Evolutionary conservation across 495 filamentous ascomycete genomes (phyloP).

Genomic region (Talaromyces trachyspermus): DNA sequence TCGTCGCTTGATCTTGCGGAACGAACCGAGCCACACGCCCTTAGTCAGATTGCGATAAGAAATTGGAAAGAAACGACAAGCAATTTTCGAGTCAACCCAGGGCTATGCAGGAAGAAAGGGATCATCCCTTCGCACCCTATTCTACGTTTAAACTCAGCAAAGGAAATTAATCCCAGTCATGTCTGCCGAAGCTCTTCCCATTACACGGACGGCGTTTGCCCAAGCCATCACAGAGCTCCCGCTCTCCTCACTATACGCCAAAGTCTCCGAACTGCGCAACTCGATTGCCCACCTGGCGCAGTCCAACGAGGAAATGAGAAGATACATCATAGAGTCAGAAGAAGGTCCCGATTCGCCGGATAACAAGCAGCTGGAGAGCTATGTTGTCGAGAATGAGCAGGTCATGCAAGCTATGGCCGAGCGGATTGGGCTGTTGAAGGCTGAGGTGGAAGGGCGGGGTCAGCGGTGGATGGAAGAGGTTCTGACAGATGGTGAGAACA

Average conservation of each 20-base stretch:
- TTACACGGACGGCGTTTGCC: constrained; percentile 42
- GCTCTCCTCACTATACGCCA: constrained; percentile 63
- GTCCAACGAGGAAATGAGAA: constrained; percentile 66
- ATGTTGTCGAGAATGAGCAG: constrained; percentile 59
- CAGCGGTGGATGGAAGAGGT: constrained; percentile 57
- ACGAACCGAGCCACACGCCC: too few relatives aligned
- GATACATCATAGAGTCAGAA: constrained; percentile 44
- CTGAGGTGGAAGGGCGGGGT: constrained; percentile 71
- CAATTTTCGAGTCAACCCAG: too few relatives aligned
- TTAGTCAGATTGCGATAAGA: too few relatives aligned
- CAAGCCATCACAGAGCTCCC: constrained; percentile 67
- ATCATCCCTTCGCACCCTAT: too few relatives aligned
- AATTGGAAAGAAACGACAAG: too few relatives aligned
- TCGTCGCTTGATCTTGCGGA: too few relatives aligned
- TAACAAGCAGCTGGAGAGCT: constrained; percentile 45
- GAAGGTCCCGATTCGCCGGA: constrained; percentile 55
- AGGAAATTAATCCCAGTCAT: constrained; percentile 13
- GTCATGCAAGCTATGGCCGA: constrained; percentile 69
- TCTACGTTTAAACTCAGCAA: background rate
- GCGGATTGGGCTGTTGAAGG: constrained; percentile 58
- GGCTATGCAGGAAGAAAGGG: too few relatives aligned
- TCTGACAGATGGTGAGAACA: constrained; percentile 22
- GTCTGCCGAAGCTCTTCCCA: constrained; percentile 30
- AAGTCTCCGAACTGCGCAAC: constrained; percentile 77
- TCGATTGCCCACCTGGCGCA: constrained; percentile 71